Conservation (phyloP, 345 rosid genomes). For the Brassica napus region DNA sequence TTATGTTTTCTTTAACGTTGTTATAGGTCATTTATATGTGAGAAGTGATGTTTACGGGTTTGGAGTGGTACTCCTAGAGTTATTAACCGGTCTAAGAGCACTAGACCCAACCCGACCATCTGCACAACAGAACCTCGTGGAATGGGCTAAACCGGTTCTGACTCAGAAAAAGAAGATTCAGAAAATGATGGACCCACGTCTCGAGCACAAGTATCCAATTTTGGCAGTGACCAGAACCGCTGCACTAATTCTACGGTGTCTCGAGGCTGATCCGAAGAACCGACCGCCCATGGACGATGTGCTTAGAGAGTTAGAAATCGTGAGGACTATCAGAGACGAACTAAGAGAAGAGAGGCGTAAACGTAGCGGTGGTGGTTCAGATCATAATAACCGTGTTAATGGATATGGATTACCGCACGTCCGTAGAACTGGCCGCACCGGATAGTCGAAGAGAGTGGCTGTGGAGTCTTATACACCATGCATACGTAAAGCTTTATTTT, state of each 20-base stretch:
- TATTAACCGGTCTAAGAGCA: conserved; percentile 68
- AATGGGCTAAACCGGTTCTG: conserved; percentile 60
- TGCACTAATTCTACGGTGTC: conserved; percentile 50
- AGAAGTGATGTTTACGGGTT: conserved; percentile 87
- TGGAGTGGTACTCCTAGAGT: conserved; percentile 74
- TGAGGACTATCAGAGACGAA: conserved; percentile 41
- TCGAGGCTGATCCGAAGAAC: conserved; percentile 60
- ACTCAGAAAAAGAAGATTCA: conserved; percentile 50
- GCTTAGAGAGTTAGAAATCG: conserved; percentile 40
- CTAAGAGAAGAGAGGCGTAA: conserved; percentile 43
- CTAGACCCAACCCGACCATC: conserved; percentile 59
- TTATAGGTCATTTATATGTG: conserved; percentile 77
- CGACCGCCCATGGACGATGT: conserved; percentile 80
- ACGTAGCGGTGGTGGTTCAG: conserved; percentile 1
- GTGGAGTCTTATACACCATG: neutral
- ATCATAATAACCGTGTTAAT: conserved; percentile 17
- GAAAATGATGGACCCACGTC: conserved; percentile 72
- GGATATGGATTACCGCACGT: conserved; percentile 22
- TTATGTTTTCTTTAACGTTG: neutral
- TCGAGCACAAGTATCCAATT: conserved; percentile 54
- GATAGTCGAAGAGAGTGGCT: conserved; percentile 6
- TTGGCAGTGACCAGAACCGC: conserved; percentile 53
- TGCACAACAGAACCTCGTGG: conserved; percentile 51
- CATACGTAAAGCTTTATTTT: neutral
- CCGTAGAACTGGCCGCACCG: conserved; percentile 31